phyloP scores from a whole-genome alignment of 306 rosid genomes.

The Amphicarpaea edgeworthii region DNA sequence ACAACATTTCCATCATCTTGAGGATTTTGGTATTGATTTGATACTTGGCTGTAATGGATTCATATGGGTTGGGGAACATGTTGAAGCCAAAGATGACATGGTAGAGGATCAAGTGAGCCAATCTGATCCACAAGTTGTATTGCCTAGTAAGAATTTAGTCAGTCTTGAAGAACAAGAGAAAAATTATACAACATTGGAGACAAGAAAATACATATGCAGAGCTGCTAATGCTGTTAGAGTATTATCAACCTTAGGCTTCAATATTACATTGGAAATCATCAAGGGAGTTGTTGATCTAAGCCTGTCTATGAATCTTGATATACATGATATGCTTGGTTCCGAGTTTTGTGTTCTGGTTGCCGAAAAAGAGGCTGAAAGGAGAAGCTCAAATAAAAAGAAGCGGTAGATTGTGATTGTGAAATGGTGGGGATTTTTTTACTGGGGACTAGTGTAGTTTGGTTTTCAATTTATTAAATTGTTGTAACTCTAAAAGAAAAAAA shows the following conservation, averaged over 20 bases:
- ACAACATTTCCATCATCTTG: constrained; percentile 88
- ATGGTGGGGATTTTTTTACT: not conserved
- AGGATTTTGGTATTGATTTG: constrained; percentile 74
- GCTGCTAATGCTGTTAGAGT: constrained; percentile 82
- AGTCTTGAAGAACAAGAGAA: constrained; percentile 69
- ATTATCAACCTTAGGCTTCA: constrained; percentile 70
- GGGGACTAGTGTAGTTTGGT: not conserved
- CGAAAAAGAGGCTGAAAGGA: constrained; percentile 80
- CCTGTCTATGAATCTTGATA: constrained; percentile 62
- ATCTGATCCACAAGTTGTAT: constrained; percentile 51
- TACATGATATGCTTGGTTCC: constrained; percentile 86
- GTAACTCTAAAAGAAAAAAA: not conserved
- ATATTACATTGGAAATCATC: constrained; percentile 66
- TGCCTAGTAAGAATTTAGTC: constrained; percentile 9
- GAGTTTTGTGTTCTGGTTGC: constrained; percentile 83
- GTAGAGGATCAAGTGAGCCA: constrained; percentile 65
- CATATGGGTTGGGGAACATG: constrained; percentile 91
- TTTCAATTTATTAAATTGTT: not conserved
- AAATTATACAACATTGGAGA: constrained; percentile 56
- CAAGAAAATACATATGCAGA: constrained; percentile 81
- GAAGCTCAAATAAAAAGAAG: constrained; percentile 68
- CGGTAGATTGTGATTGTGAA: constrained; percentile 50
- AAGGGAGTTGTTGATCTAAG: constrained; percentile 67
- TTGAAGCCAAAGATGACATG: constrained; percentile 65
- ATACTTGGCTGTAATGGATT: constrained; percentile 91